Base-by-base conservation (phyloP, 1,139 yeast species). In the Meyerozyma carpophila region DNA sequence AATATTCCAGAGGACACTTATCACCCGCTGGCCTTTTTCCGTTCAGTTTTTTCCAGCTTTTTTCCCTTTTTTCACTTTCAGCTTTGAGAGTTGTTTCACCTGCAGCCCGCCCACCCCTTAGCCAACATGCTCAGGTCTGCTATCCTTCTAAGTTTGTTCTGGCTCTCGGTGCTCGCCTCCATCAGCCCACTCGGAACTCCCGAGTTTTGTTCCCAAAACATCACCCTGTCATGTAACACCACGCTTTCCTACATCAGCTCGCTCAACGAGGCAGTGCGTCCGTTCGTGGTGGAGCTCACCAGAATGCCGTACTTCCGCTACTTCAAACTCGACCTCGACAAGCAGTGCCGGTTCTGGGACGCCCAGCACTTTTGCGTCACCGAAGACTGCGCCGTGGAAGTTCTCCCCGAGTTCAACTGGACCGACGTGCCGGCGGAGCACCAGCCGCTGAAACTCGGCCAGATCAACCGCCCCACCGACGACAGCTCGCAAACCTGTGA, bases 331-430 rank as follows among this genome's bases (percentile, higher is more conserved):
- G 88, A 94, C 59, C 71, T 94, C 41, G 93, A 83, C 59, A 84
- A 86, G 53, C 81, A 82, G 59, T 94, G 99, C 62, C 91, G 95
- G 34, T 89, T 90, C 61, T 86, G 94, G 85, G 79, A 82, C 46
- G 86, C 83, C 52, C 87, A 81, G 54, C 84, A 77, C 75, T 82
- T 90, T 61, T 94, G 99, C 62, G 91, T 95, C 53, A 90, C 94
- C 57, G 78, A 90, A 51, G 88, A 91, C 43, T 94, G 99, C 66
- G 96, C 97, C 2, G 95, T 94, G 28, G 97, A 93, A 62, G 77
- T 86, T 21, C 61, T 71, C 49, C 62, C 68, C 4, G 68, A 69
- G 48, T 67, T 77, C 47, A 78, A 79, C 56, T 84, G 89, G 85
- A 73, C 77, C 42, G 80, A 79, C 32, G 73, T 88, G 18, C 56